These are phyloP conservation scores for Uncinocarpus reesii DNA, from an alignment of 2,329 filamentous ascomycete genomes.

Conservation along the genomic window DNA sequence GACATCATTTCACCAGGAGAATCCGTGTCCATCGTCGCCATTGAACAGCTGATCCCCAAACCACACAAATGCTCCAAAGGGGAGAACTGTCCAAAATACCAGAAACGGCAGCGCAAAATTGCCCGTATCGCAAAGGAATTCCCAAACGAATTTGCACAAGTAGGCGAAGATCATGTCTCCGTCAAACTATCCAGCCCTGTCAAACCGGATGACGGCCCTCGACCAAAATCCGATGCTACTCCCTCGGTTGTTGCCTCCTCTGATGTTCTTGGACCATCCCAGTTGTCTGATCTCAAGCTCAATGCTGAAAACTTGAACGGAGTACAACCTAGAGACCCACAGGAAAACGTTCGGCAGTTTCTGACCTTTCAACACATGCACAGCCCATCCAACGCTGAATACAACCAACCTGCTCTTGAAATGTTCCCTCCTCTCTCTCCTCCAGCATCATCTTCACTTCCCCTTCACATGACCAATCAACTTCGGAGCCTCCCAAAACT, in stretches of 20 bases:
- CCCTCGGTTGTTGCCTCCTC: constrained; percentile 85
- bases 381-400: constrained; percentile 49
- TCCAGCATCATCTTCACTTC: constrained; percentile 28
- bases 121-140: constrained; percentile 65
- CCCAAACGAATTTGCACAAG: constrained; percentile 52
- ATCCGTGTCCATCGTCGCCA: constrained; percentile 82
- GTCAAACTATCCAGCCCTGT: constrained; percentile 66
- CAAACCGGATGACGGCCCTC: constrained; percentile 42
- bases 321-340: constrained; percentile 64
- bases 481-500: constrained; percentile 48
- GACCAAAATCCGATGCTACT: constrained; percentile 62
- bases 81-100: constrained; percentile 73
- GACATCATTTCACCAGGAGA: constrained; percentile 70
- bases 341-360: constrained; percentile 89
- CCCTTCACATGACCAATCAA: constrained; percentile 35
- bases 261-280: constrained; percentile 67
- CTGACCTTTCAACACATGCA: constrained; percentile 64
- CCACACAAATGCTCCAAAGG: constrained; percentile 78
- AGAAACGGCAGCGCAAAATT: constrained; percentile 66
- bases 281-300: constrained; percentile 54
- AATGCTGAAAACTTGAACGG: constrained; percentile 63
- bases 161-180: constrained; percentile 49
- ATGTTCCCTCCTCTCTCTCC: constrained; percentile 35
- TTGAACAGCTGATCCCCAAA: constrained; percentile 84
- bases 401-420: constrained; percentile 49